Evolutionary conservation across 1,139 yeast genomes (phyloP).

Genomic region (Pichia sp.): DNA sequence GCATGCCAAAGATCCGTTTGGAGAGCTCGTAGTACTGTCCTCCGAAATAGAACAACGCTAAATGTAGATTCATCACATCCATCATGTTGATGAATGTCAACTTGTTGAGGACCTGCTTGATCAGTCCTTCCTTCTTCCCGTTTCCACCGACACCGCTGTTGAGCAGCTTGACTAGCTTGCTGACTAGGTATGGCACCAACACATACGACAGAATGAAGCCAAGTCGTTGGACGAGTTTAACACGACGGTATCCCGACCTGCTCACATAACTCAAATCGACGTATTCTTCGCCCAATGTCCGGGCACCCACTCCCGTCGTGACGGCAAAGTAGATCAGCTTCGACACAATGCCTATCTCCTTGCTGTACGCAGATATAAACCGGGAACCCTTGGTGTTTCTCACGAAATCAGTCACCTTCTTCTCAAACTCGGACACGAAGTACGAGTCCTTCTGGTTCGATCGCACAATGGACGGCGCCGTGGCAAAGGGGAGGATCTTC

Average conservation of each 20-base stretch:
- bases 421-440: conserved; percentile 55
- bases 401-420: conserved; percentile 56
- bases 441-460: conserved; percentile 88
- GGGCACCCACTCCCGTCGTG: conserved; percentile 73
- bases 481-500: conserved; percentile 29
- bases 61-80: conserved; percentile 63
- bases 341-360: conserved; percentile 52
- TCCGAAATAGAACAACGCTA: conserved; percentile 76
- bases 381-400: conserved; percentile 63
- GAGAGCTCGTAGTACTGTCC: conserved; percentile 80
- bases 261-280: conserved; percentile 77
- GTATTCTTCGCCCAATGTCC: conserved; percentile 94
- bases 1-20: conserved; percentile 73
- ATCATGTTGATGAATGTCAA: conserved; percentile 43
- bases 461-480: conserved; percentile 48
- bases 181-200: conserved; percentile 52
- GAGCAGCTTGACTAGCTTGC: conserved; percentile 25
- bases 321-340: conserved; percentile 62
- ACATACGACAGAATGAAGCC: conserved; percentile 57
- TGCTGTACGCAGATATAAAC: conserved; percentile 61
- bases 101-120: conserved; percentile 10
- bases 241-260: conserved; percentile 35
- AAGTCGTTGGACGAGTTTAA: conserved; percentile 42
- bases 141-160: not conserved
- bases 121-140: conserved; percentile 13